Evolutionary conservation across 116 monocot genomes (phyloP), one percentile per base, ranked within the genome.

Genomic region (Cymodocea nodosa): DNA sequence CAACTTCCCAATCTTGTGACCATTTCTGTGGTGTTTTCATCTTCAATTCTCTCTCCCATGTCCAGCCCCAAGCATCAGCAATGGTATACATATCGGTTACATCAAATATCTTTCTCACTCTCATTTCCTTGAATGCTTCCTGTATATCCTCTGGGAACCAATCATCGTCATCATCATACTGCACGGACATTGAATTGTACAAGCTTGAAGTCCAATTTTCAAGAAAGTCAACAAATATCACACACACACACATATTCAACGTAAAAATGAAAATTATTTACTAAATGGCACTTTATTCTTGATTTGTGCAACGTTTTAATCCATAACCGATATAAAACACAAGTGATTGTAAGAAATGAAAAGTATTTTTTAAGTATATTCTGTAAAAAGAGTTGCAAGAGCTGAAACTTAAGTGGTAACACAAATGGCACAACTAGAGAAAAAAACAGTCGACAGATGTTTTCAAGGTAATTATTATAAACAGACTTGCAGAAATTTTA

Each of bases 1-100:
- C 85, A 64, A 82, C 91, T 62, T 97, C 97, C 97, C 87, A 97
- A 80, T 88, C 91, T 77, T 91, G 97, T 35, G 97, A 91, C 97
- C 97, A 97, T 76, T 80, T 90, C 24, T 50, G 75, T 57, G 91
- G 91, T 50, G 70, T 71, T 76, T 68, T 77, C 66, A 52, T 78
- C 80, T 97, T 91, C 58, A 84, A 58, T 59, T 97, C 91, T 68
- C 64, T 85, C 59, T 97, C 97, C 97, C 97, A 97, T 54, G 91
- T 84, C 97, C 97, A 97, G 8, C 97, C 88, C 97, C 97, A 97
- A 34, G 84, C 97, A 80, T 97, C 97, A 23, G 97, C 97, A 74
- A 87, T 83, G 7, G 91, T 97, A 65, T 71, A 97, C 88, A 97
- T 91, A 62, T 91, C 87, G 57, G 77, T 76, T 63, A 84, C 83